Conservation (phyloP, 2,329 filamentous ascomycete genomes). For the Neonectria neomacrospora region DNA sequence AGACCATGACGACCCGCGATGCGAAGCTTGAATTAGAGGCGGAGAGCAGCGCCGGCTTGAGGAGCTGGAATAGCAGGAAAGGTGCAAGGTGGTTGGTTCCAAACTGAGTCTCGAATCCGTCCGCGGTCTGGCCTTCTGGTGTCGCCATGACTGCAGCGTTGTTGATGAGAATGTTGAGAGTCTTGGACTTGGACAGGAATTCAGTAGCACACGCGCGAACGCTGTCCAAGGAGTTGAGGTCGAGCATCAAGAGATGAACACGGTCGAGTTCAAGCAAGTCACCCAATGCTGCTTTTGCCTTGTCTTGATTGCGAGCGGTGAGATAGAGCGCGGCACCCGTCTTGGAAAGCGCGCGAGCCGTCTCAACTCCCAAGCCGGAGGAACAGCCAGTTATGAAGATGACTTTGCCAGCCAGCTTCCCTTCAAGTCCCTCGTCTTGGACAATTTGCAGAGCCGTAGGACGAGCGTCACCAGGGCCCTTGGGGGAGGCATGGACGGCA, state of each 20-base stretch:
- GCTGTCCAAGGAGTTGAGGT: constrained; percentile 40
- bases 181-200: constrained; percentile 8
- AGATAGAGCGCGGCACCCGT: constrained; percentile 5
- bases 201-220: constrained; percentile 36
- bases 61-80: constrained; percentile 26
- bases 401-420: neutral
- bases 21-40: neutral
- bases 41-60: constrained; percentile 12
- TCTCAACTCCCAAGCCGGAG: constrained; percentile 2
- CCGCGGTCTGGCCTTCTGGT: constrained; percentile 20
- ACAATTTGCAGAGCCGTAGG: constrained; percentile 31
- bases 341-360: neutral
- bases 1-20: constrained; percentile 15
- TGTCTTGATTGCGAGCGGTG: neutral
- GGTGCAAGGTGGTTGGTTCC: constrained; percentile 33
- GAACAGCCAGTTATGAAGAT: constrained; percentile 10
- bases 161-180: constrained; percentile 35
- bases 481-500: constrained; percentile 12
- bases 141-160: constrained; percentile 41
- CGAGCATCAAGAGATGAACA: constrained; percentile 34
- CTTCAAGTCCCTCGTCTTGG: constrained; percentile 23
- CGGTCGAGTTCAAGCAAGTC: constrained; percentile 25
- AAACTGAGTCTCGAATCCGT: constrained; percentile 36
- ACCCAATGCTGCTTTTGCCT: neutral
- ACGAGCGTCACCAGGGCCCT: constrained; percentile 25